Evolutionary conservation across 2,329 filamentous ascomycete genomes (phyloP).

Genomic region (Ophiostoma sp.): DNA sequence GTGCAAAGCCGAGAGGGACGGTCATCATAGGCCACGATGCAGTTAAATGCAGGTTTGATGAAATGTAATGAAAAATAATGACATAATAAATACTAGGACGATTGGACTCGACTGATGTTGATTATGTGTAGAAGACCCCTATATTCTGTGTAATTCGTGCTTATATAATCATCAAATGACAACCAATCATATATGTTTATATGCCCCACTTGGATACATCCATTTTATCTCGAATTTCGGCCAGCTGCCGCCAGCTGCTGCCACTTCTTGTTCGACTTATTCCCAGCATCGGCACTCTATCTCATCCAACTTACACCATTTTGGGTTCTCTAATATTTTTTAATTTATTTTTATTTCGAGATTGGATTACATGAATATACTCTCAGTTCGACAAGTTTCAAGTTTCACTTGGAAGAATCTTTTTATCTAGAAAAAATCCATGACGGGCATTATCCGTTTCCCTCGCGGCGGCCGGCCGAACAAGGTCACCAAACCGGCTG

Average conservation of each 20-base stretch:
- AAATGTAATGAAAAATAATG: background rate
- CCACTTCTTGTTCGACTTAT: constrained; percentile 12
- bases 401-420: background rate
- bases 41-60: background rate
- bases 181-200: background rate
- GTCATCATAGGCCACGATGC: background rate
- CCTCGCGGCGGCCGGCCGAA: constrained; percentile 38
- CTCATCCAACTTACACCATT: constrained; percentile 9
- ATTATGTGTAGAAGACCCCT: background rate
- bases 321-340: background rate
- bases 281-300: background rate
- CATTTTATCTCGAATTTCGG: background rate
- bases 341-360: background rate
- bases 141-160: background rate
- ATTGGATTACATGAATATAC: background rate
- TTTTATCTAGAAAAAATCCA: constrained; percentile 21
- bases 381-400: too few species aligned
- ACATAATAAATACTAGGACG: background rate
- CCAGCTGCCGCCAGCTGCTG: constrained; percentile 28
- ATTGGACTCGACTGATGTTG: background rate
- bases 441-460: constrained; percentile 38
- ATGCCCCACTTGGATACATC: background rate
- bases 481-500: constrained; percentile 42
- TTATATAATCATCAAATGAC: background rate
- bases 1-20: constrained; percentile 26